A percentile compares a stretch with the other conserved stretches of the same genome.
Conservation (phyloP, 345 rosid genomes). For the Melaleuca alternifolia region DNA sequence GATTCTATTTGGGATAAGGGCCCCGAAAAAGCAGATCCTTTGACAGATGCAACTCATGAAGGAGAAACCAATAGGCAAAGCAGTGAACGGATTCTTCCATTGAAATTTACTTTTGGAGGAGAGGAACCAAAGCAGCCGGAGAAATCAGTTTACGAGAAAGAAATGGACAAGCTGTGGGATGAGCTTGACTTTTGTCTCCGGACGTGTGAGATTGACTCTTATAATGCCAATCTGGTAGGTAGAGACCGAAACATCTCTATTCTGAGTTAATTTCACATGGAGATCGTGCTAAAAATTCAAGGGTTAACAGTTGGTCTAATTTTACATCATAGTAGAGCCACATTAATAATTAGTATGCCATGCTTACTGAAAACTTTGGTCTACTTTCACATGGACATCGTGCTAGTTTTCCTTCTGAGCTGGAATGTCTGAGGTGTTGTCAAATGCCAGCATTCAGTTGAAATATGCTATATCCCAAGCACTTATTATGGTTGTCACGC, state of each 20-base stretch:
- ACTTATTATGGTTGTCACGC: not conserved
- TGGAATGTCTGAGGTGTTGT: not conserved
- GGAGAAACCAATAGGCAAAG: not conserved
- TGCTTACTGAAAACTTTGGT: not conserved
- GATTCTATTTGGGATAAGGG: not conserved
- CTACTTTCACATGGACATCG: not conserved
- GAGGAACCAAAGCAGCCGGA: conserved; percentile 24
- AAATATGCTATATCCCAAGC: not conserved
- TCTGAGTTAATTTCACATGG: too few relatives aligned
- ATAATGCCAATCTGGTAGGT: conserved; percentile 15
- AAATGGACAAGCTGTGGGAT: conserved; percentile 39
- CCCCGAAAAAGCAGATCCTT: not conserved
- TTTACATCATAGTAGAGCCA: not conserved
- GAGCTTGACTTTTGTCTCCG: conserved; percentile 35
- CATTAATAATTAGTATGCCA: not conserved
- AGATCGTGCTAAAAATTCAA: too few relatives aligned
- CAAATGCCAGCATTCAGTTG: not conserved
- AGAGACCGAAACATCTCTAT: not conserved
- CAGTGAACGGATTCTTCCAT: conserved; percentile 3
- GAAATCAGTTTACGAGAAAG: conserved; percentile 38
- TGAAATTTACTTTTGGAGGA: conserved; percentile 28
- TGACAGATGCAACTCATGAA: not conserved
- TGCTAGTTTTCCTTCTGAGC: not conserved
- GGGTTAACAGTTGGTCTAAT: too few relatives aligned
- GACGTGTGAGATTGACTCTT: conserved; percentile 9